Evolutionary conservation across 495 filamentous ascomycete genomes (phyloP), one percentile per base, ranked within the genome.

Genomic region (Bryoglossum gracile): DNA sequence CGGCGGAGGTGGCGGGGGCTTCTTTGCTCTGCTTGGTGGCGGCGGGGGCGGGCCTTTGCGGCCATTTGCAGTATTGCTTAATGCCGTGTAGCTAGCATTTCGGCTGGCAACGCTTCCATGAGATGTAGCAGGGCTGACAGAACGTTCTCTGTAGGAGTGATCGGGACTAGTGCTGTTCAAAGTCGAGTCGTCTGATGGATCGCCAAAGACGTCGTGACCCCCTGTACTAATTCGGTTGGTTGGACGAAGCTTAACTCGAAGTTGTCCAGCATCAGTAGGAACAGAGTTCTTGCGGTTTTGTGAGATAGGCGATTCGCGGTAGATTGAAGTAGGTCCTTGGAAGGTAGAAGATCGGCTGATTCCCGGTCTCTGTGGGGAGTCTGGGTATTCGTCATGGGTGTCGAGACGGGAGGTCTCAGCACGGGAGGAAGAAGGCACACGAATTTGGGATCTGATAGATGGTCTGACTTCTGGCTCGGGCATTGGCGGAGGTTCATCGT

Each of bases 371-470:
- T 28, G 32, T 22, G 59, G 53, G 8, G 54, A 61, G 3, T 55
- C 50, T 3, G 30, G 36, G 32, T 57, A 53, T 19, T 58, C 49
- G 21, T 53, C 49, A 18, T 35, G 53, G 23, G 41, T 39, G 18
- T 51, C 36, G 4, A 51, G 16, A 10, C 24, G 36, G 13, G 26
- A n/a, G n/a, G n/a, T 50, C 18, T 54, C 41, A 8, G 53, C 14
- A 4, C 55, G 43, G 8, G 51, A 53, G 1, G 46, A 43, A 3
- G 59, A 56, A 11, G 49, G 22, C 19, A 61, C 55, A n/a, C 55
- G 52, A 17, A 33, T 42, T 39, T 46, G 38, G 2, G 82, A 78
- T 36, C 79, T 74, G 53, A 87, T 83, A n/a, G 80, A 68, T 51
- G 85, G 77, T 35, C 82, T 75, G 30, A 71, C 67, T 0, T 65